A percentile compares a stretch with the other conserved stretches of the same genome.
Evolutionary conservation across 768 basidiomycete species (phyloP).

Genomic region (Kwoniella dendrophila): DNA sequence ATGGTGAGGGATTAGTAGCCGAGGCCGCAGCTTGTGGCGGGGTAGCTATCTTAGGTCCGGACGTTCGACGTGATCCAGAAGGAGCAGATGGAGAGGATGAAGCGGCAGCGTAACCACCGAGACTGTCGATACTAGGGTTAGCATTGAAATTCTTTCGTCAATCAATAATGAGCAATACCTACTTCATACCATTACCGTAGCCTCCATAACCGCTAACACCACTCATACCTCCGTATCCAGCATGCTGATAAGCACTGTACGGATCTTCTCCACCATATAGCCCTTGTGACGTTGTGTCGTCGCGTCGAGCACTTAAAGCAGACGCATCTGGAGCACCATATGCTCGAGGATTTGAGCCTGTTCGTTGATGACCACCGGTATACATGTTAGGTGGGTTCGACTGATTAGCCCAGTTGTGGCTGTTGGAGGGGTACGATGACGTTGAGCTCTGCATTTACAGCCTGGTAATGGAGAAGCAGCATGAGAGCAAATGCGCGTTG

Average conservation of each 20-base stretch:
- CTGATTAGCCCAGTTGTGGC: constrained; percentile 25
- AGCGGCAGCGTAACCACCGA: constrained; percentile 18
- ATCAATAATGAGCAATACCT: not conserved
- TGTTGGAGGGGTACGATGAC: constrained; percentile 6
- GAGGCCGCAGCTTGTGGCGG: constrained; percentile 17
- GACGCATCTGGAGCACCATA: constrained; percentile 8
- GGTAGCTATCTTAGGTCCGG: constrained; percentile 19
- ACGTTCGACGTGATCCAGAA: constrained; percentile 23
- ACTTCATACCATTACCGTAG: constrained; percentile 23
- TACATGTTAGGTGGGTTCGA: constrained; percentile 28
- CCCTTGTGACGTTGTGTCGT: constrained; percentile 12
- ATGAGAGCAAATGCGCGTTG: not conserved
- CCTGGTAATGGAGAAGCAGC: not conserved
- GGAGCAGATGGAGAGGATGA: constrained; percentile 18
- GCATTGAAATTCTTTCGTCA: not conserved
- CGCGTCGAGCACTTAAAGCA: constrained; percentile 12
- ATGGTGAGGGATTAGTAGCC: constrained; percentile 19
- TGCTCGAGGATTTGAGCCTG: constrained; percentile 23
- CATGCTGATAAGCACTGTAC: constrained; percentile 18
- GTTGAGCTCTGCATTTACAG: constrained; percentile 26
- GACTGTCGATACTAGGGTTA: not conserved
- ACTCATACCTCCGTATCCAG: constrained; percentile 20
- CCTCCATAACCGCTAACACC: constrained; percentile 20
- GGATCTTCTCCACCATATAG: constrained; percentile 13
- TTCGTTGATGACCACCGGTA: constrained; percentile 20